Evolutionary conservation across 768 basidiomycete species (phyloP), one percentile per base, ranked within the genome.

Genomic region (Candolleomyces eurysporus): DNA sequence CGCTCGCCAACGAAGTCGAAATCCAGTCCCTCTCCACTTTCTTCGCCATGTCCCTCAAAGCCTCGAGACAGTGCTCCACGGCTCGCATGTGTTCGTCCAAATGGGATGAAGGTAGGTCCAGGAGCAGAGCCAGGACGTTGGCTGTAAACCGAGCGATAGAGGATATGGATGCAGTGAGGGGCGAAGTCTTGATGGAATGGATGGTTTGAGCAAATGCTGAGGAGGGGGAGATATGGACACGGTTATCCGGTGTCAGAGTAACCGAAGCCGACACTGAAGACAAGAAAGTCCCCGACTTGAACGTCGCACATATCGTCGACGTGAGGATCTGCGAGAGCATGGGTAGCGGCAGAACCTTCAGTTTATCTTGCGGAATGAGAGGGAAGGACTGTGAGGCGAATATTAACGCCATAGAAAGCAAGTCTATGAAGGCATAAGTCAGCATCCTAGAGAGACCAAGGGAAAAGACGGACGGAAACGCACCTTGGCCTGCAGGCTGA

Each of bases 381-480:
- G 84, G 79, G 2, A 89, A 71, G 17, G 85, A 84, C 55, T 85
- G 88, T 6, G 88, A 84, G 0, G 85, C 81, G 26, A 89, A 68
- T 2, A 89, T 79, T 57, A 87, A 66, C n/a, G 79, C 75, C 60
- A 80, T 67, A 0, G 83, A 78, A 36, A 86, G 77, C 11, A 80
- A 72, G 59, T 82, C 79, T 69, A 74, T 76, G 76, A 61, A 40
- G 58, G 39, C 26, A 49, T 51, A 60, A 9, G 46, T 51, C 48
- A 55, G 49, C 42, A 46, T 26, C 22, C 54, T 55, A 32, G 39
- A 50, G 46, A 58, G 11, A n/a, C 7, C 26, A 55, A 16, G 22
- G 43, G 10, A 4, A n/a, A 14, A 40, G 30, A 53, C 19, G 17
- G 50, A 40, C 61, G 60, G 7, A 56, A 73, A 74, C 74, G 69